Conservation (phyloP, 495 filamentous ascomycete genomes). For the Talaromyces liani region DNA sequence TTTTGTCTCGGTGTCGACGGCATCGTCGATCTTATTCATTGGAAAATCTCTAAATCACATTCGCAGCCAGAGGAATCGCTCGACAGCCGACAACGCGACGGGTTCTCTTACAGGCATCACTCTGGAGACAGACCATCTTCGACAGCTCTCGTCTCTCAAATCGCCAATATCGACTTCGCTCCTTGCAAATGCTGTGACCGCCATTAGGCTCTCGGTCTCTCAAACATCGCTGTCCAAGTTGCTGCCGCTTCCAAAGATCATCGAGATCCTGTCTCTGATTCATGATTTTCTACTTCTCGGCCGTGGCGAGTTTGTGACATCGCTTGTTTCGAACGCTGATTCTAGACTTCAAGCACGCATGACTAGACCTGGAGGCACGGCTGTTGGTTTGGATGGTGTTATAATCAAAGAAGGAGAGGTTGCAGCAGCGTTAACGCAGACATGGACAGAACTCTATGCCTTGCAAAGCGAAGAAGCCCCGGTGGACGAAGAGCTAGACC, state of each 20-base stretch:
- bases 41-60: slow-evolving; percentile 84
- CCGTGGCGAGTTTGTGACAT: slow-evolving; percentile 83
- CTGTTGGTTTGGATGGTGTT: slow-evolving; percentile 40
- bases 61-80: slow-evolving; percentile 39
- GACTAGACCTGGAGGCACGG: slow-evolving; percentile 18
- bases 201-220: slow-evolving; percentile 74
- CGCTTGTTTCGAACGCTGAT: slow-evolving; percentile 77
- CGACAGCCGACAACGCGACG: slow-evolving; percentile 22
- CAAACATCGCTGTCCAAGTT: slow-evolving; percentile 73
- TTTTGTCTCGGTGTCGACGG: slow-evolving; percentile 69
- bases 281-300: slow-evolving; percentile 83
- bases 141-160: slow-evolving; percentile 58
- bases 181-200: slow-evolving; percentile 61
- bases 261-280: slow-evolving; percentile 69
- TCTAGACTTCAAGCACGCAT: slow-evolving; percentile 18
- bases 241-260: slow-evolving; percentile 64
- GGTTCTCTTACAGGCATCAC: slow-evolving; percentile 50
- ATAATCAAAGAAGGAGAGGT: slow-evolving; percentile 84
- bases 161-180: slow-evolving; percentile 65
- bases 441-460: slow-evolving; percentile 69
- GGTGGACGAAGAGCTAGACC: slow-evolving; percentile 66
- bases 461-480: slow-evolving; percentile 68
- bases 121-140: slow-evolving; percentile 65
- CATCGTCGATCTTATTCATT: slow-evolving; percentile 81
- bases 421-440: slow-evolving; percentile 58